These are phyloP conservation scores for Penicillium chermesinum DNA, from an alignment of 495 filamentous ascomycete species.

Conservation along the genomic window DNA sequence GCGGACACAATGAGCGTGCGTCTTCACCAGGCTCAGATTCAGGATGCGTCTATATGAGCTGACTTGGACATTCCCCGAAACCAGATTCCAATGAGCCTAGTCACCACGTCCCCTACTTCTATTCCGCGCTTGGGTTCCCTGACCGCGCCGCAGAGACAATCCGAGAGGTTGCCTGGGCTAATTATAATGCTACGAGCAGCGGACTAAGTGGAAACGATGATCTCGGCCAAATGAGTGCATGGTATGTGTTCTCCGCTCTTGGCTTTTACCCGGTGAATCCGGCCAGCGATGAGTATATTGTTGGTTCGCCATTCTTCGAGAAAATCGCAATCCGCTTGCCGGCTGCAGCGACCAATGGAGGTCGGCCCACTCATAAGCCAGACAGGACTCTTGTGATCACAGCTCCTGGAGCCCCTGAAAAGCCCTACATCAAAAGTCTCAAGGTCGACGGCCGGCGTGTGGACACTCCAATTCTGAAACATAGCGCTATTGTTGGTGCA, in stretches of 20 bases:
- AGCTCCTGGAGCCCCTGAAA: constrained; percentile 16
- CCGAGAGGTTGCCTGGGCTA: constrained; percentile 18
- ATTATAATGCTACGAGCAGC: constrained; percentile 27
- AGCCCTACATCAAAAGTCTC: constrained; percentile 18
- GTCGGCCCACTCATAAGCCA: constrained; percentile 1
- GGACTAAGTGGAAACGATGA: constrained; percentile 27
- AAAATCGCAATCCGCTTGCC: constrained; percentile 18
- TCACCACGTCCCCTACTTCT: constrained; percentile 26
- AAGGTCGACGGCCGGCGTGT: constrained; percentile 16
- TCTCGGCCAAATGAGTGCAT: constrained; percentile 26
- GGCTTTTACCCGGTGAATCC: constrained; percentile 28
- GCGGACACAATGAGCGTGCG: constrained; percentile 25
- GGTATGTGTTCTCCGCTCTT: constrained; percentile 25
- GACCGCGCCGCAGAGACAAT: constrained; percentile 18
- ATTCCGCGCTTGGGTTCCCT: constrained; percentile 19
- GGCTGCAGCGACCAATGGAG: constrained; percentile 13
- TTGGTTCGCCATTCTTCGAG: constrained; percentile 25
- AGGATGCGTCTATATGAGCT: background rate
- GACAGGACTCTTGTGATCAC: constrained; percentile 16
- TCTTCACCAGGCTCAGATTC: background rate
- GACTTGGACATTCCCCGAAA: background rate
- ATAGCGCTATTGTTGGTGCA: constrained; percentile 15
- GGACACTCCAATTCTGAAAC: constrained; percentile 9
- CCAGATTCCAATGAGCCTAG: constrained; percentile 19
- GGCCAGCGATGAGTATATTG: constrained; percentile 23